Evolutionary conservation across 192 early-diverging fungal genomes (phyloP), one percentile per base, ranked within the genome.

Genomic region (Coemansia sp.): DNA sequence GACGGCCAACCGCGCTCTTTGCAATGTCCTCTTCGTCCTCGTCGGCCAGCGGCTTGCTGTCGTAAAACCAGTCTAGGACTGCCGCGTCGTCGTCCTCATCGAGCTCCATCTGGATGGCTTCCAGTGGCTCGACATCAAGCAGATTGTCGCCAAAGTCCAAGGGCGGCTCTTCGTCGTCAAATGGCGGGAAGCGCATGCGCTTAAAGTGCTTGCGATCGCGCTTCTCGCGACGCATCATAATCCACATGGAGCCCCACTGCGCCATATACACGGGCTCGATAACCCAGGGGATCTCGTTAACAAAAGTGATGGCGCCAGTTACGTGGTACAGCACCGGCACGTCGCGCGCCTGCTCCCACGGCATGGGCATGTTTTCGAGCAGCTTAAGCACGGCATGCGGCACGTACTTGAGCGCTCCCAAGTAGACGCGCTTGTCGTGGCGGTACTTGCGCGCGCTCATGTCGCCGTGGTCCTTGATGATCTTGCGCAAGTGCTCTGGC

Each of bases 361-460:
- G 97, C 98, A 98, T 98, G n/a, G 95, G 98, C 95, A 99, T 99
- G 71, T 98, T 98, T 74, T 99, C 96, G 67, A 99, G 74, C 65
- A 99, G 86, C 78, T 99, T 99, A 24, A 99, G 78, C 34, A 99
- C 95, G 2, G 98, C 96, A 69, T 99, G 98, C 2, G 98, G 98
- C 15, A 99, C 90, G 77, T 98, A 98, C 80, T 99, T 99, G 27
- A 99, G 86, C 13, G 98, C 98, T 39, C 98, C 98, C 44, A 99
- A 86, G 73, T 98, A 99, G 37, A 98, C 93, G 62, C 98, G 93
- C 76, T 98, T 98, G 86, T 99, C 98, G 61, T 97, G 93, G 49
- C 94, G 82, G 74, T 91, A 99, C 83, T 97, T 98, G 78, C 94
- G 94, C 39, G 89, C 89, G 20, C 95, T 94, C 98, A 99, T 99